Evolutionary conservation across 2,329 filamentous ascomycete species (phyloP).

Genomic region (Dothiorella sarmentorum): DNA sequence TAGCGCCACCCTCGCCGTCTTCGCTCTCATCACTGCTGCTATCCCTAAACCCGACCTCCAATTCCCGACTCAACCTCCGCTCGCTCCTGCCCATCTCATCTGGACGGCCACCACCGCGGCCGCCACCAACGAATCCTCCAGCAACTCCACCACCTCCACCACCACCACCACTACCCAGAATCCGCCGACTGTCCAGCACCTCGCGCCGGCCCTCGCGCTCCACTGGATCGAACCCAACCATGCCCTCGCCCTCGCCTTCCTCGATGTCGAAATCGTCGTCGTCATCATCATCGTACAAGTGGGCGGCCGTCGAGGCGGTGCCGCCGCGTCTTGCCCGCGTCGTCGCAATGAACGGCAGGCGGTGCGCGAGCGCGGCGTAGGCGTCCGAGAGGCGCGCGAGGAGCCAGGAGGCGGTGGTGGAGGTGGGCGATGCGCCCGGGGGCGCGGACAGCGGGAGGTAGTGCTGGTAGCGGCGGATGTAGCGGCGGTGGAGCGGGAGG

Average conservation of each 20-base stretch:
- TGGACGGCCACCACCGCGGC: constrained; percentile 23
- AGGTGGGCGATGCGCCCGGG: constrained; percentile 15
- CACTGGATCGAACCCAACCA: constrained; percentile 44
- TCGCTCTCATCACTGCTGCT: constrained; percentile 62
- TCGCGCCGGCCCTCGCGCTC: constrained; percentile 34
- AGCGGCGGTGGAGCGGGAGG: constrained; percentile 43
- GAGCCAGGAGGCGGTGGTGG: constrained; percentile 27
- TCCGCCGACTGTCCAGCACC: constrained; percentile 37
- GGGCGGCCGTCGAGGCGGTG: constrained; percentile 2
- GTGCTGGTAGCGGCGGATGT: constrained; percentile 44
- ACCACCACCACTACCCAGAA: constrained; percentile 26
- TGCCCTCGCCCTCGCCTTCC: constrained; percentile 46
- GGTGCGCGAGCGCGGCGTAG: not conserved
- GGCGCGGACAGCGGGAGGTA: constrained; percentile 39
- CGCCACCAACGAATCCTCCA: no score
- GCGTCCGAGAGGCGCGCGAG: constrained; percentile 31
- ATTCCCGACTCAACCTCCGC: constrained; percentile 69
- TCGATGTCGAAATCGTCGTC: constrained; percentile 31
- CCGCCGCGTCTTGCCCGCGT: no score
- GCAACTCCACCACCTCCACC: no score
- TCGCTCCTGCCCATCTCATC: constrained; percentile 45
- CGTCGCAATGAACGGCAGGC: constrained; percentile 9
- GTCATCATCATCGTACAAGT: constrained; percentile 17
- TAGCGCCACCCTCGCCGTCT: constrained; percentile 23
- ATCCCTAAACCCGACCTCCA: constrained; percentile 73